Evolutionary conservation across 352 stramenopile genomes (phyloP).

Genomic region (Phytophthora citricola): DNA sequence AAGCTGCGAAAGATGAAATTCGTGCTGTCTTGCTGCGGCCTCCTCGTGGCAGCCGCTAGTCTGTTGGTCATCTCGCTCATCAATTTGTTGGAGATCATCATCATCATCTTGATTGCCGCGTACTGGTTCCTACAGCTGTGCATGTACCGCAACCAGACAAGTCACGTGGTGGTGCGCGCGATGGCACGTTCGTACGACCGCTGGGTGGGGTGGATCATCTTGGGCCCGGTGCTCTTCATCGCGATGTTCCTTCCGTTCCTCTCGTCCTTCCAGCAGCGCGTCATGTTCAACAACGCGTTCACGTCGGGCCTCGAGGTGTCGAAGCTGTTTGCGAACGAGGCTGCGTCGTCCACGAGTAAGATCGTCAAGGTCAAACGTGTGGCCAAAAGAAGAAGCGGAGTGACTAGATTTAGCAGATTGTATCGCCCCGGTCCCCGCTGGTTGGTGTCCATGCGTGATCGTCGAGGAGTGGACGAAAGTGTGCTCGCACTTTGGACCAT

Average conservation of each 20-base stretch:
- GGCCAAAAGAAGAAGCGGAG: constrained; percentile 89
- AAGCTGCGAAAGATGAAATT: constrained; percentile 93
- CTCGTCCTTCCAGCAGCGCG: constrained; percentile 84
- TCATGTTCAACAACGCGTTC: constrained; percentile 93
- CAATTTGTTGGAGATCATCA: constrained; percentile 75
- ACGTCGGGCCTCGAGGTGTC: constrained; percentile 87
- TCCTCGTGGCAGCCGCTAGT: constrained; percentile 60
- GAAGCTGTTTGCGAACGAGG: constrained; percentile 90
- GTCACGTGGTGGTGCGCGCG: constrained; percentile 81
- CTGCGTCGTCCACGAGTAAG: constrained; percentile 68
- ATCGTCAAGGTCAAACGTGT: constrained; percentile 89
- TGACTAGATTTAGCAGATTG: constrained; percentile 39
- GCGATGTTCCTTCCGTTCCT: constrained; percentile 92
- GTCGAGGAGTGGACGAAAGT: background rate
- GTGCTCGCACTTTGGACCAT: constrained; percentile 14
- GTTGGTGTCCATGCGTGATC: constrained; percentile 1
- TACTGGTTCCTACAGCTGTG: constrained; percentile 90
- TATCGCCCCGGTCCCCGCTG: constrained; percentile 2
- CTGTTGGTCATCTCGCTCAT: constrained; percentile 73
- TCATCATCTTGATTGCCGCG: constrained; percentile 74
- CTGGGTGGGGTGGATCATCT: constrained; percentile 89
- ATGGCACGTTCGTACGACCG: constrained; percentile 82
- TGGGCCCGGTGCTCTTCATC: constrained; percentile 88
- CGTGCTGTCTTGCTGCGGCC: constrained; percentile 69
- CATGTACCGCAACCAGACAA: constrained; percentile 79